Evolutionary conservation across 2,329 filamentous ascomycete genomes (phyloP), one percentile per base, ranked within the genome.

Genomic region (Talaromyces sp.): DNA sequence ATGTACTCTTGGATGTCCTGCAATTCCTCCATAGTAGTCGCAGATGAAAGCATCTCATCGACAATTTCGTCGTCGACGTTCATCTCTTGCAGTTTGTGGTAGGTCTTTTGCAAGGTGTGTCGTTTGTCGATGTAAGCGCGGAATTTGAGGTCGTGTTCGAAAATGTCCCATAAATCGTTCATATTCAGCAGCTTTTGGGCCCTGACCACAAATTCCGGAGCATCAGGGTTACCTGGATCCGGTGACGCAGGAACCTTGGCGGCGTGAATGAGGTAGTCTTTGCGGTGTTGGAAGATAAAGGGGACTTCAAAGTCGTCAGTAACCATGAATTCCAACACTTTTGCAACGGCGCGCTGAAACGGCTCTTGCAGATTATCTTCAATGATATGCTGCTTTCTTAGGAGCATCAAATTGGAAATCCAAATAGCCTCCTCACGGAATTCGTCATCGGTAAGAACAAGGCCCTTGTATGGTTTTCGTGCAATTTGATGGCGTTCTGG

Each of bases 221-320:
- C 86, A 67, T 91, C 87, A 9, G 84, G 83, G 65, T 93, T 88
- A 60, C 87, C 82, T 17, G 83, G 82, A 64, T 85, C 80, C 75
- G 71, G 86, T 72, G 78, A 86, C 7, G 84, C 82, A 43, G 82
- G 79, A n/a, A 82, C 77, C 70, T 90, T 92, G 65, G 88, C 88
- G 26, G 90, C 89, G 70, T 98, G 91, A 60, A 99, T 96, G 50
- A 99, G 84, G 71, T 98, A 99, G 73, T 99, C 95, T 75, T 97
- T 96, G 63, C 95, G 91, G 71, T 99, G 95, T 74, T 97, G 93
- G 75, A 97, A 97, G 67, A 99, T 95, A 74, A 96, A 99, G 0
- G 95, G 93, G 1, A 97, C 92, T 75, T 99, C 95, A 68, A 93
- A 91, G 67, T 96, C 91, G 65, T 98, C 93, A 4, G 93, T 86